These are phyloP conservation scores for Paraconiothyrium sp. DNA, from an alignment of 2,329 filamentous ascomycete species.

Conservation along the genomic window DNA sequence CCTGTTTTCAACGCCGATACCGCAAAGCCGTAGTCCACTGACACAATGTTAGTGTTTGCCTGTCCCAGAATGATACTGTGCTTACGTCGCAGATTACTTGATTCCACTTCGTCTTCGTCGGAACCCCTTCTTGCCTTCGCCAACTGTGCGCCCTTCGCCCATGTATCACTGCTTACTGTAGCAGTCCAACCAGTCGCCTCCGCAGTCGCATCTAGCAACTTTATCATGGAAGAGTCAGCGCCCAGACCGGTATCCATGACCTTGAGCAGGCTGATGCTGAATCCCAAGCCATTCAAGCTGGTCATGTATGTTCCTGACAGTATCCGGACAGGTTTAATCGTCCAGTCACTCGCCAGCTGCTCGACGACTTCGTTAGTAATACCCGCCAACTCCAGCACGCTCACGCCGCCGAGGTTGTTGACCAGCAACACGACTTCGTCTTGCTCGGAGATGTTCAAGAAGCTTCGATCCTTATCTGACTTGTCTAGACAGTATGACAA, in stretches of 20 bases:
- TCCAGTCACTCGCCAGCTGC: conserved; percentile 67
- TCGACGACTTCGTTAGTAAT: conserved; percentile 73
- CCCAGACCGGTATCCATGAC: conserved; percentile 68
- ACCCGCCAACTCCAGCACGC: conserved; percentile 75
- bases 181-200: conserved; percentile 75
- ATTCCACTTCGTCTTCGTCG: conserved; percentile 55
- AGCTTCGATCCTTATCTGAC: conserved; percentile 74
- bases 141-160: conserved; percentile 60
- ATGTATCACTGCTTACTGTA: conserved; percentile 66
- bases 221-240: conserved; percentile 68
- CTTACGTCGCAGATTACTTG: conserved; percentile 64
- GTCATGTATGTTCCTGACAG: conserved; percentile 76
- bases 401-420: conserved; percentile 80
- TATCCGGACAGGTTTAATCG: conserved; percentile 69
- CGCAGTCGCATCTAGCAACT: conserved; percentile 73
- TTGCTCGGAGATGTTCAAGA: conserved; percentile 67
- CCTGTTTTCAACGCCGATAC: conserved; percentile 64
- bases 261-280: conserved; percentile 74
- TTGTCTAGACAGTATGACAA: conserved; percentile 70
- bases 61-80: conserved; percentile 15
- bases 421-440: conserved; percentile 74
- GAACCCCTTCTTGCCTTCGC: conserved; percentile 53
- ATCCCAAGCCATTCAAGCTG: conserved; percentile 75
- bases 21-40: conserved; percentile 62
- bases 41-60: conserved; percentile 24